Percentiles rank a stretch among this genome's conserved stretches.
These are phyloP conservation scores for Lyophyllum semitale DNA, from an alignment of 768 basidiomycete genomes.

Conservation along the genomic window DNA sequence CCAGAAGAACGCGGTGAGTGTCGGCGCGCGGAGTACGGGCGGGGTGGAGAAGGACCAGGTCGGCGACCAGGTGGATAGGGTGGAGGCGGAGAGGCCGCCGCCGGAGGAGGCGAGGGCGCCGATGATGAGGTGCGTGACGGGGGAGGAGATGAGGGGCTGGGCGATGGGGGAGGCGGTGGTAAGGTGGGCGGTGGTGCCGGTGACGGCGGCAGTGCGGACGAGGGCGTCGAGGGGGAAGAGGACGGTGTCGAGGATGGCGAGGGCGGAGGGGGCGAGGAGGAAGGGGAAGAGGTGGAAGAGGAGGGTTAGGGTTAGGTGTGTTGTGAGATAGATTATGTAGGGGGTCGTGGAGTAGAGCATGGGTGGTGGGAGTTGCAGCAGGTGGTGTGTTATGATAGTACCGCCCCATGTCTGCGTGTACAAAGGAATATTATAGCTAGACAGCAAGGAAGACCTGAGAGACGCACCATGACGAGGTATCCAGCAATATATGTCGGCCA, in stretches of 20 bases:
- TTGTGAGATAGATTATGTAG: constrained; percentile 49
- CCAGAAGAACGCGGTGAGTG: constrained; percentile 28
- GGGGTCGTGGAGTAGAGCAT: constrained; percentile 46
- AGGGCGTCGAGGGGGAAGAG: constrained; percentile 55
- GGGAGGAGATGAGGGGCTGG: constrained; percentile 36
- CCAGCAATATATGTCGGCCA: constrained; percentile 48
- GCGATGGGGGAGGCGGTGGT: constrained; percentile 26
- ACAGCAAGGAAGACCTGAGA: background rate
- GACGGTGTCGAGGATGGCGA: constrained; percentile 39
- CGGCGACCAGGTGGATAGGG: constrained; percentile 43
- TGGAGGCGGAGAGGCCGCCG: constrained; percentile 46
- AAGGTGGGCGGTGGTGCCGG: constrained; percentile 36
- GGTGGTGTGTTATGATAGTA: constrained; percentile 40
- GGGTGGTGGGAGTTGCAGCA: constrained; percentile 47
- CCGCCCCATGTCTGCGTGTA: constrained; percentile 48
- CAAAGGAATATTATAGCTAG: background rate
- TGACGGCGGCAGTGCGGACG: constrained; percentile 44
- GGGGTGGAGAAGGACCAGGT: constrained; percentile 50
- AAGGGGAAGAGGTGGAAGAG: constrained; percentile 40
- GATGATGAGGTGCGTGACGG: constrained; percentile 47
- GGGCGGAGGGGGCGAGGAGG: constrained; percentile 15
- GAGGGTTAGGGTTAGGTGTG: constrained; percentile 45
- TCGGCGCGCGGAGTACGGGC: constrained; percentile 41
- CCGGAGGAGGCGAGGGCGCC: constrained; percentile 49
- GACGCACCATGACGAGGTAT: constrained; percentile 46